Evolutionary conservation across 2,329 filamentous ascomycete genomes (phyloP), one percentile per base, ranked within the genome.

Genomic region (Beauveria pseudobassiana): DNA sequence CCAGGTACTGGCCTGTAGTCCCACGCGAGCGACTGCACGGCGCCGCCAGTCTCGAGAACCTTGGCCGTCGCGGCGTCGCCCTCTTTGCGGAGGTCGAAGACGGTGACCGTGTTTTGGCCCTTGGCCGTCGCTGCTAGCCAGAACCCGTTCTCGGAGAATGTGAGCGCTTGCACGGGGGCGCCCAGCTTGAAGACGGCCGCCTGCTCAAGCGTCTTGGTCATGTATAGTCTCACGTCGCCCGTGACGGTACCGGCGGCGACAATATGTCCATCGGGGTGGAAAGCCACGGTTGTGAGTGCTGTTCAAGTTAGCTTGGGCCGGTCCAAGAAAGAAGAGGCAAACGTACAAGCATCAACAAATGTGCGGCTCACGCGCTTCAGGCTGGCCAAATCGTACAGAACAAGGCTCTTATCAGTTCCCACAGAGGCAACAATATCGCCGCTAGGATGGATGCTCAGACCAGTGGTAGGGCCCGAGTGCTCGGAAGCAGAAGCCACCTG

Each of bases 181-280:
- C 82, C 84, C 1, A 88, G 76, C 22, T 76, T 78, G 74, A 96
- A 96, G 61, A 84, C 86, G 30, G 91, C 91, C 30, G 91, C 90
- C 66, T 86, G 82, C 63, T 87, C 84, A 43, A 92, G 88, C 0
- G 85, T 89, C 74, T 89, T 93, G 67, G 92, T 88, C 75, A 96
- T 90, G 76, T 90, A 98, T 59, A 99, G 84, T 73, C 93, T 91
- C 73, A 99, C 89, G 62, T 91, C 86, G 50, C 91, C 91, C 54
- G 88, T 82, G 10, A 78, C 78, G n/a, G 89, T 90, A 65, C 93
- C 95, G 3, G 88, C 89, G 45, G 91, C 93, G 68, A 98, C 86
- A 6, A 99, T 82, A 72, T 97, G 91, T n/a, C 95, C 95, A 71
- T 99, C 95, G 7, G 96, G 95, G 73, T 99, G 95, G 82, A 99